Evolutionary conservation across 768 basidiomycete genomes (phyloP).

Genomic region (Mycena galopus): DNA sequence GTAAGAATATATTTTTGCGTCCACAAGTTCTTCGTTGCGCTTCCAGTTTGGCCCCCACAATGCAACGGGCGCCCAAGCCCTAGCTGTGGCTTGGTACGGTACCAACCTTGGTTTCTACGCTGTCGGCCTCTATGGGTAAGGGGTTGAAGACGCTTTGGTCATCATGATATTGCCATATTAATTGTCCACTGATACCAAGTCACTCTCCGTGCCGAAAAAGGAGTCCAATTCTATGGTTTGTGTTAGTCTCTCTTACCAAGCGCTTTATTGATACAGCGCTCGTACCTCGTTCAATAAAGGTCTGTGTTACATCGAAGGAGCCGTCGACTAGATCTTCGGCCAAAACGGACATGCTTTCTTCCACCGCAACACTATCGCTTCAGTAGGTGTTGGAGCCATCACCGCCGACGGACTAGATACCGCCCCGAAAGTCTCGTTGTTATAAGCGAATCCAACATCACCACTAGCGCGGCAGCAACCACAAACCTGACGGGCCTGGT

Average conservation of each 20-base stretch:
- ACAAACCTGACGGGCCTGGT: slow-evolving; percentile 36
- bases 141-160: no score
- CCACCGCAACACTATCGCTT: slow-evolving; percentile 43
- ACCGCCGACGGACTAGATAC: slow-evolving; percentile 42
- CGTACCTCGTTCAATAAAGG: no score
- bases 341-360: slow-evolving; percentile 42
- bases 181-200: slow-evolving; percentile 35
- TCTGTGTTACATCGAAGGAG: slow-evolving; percentile 45
- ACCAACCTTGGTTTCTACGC: slow-evolving; percentile 43
- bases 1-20: slow-evolving; percentile 10
- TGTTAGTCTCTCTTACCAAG: no score
- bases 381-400: slow-evolving; percentile 41
- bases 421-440: slow-evolving; percentile 36
- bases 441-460: slow-evolving; percentile 40
- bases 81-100: slow-evolving; percentile 43
- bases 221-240: slow-evolving; percentile 39
- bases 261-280: no score
- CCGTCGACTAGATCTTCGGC: slow-evolving; percentile 45
- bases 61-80: slow-evolving; percentile 38
- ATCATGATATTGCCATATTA: no score
- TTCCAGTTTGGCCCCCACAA: slow-evolving; percentile 39
- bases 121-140: slow-evolving; percentile 41
- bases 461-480: slow-evolving; percentile 35
- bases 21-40: no score
- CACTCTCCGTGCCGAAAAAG: slow-evolving; percentile 40